These are phyloP conservation scores for Candida takata DNA, from an alignment of 805 yeast genomes.

Conservation along the genomic window DNA sequence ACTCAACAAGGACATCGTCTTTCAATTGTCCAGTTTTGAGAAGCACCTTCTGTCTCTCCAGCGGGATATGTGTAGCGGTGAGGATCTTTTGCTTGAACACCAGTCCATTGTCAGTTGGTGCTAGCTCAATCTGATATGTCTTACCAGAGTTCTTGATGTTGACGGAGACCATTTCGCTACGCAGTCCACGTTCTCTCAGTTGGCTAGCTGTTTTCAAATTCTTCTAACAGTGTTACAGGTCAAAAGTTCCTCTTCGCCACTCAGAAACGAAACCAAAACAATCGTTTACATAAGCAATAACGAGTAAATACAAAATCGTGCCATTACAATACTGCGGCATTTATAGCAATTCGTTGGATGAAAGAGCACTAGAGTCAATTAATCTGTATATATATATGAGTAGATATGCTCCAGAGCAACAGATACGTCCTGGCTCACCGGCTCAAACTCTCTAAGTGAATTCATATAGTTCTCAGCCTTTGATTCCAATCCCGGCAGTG, in stretches of 20 bases:
- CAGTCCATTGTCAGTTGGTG: conserved; percentile 32
- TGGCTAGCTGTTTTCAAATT: too few species aligned
- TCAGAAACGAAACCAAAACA: too few species aligned
- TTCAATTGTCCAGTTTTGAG: conserved; percentile 83
- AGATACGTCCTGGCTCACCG: conserved; percentile 2
- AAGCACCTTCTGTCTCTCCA: conserved; percentile 82
- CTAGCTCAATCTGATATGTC: conserved; percentile 40
- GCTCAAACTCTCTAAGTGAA: conserved; percentile 2
- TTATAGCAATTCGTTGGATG: too few species aligned
- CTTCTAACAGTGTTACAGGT: too few species aligned
- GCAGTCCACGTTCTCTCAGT: neutral
- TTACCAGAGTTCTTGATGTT: conserved; percentile 65
- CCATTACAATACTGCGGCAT: too few species aligned
- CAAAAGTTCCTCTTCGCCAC: too few species aligned
- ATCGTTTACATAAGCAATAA: too few species aligned
- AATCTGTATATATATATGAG: neutral
- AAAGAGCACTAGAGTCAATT: too few species aligned
- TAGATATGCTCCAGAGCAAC: conserved; percentile 8
- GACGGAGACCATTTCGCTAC: conserved; percentile 13
- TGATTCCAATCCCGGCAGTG: neutral
- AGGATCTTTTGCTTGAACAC: conserved; percentile 63
- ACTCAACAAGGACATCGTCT: conserved; percentile 40
- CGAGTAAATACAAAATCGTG: too few species aligned
- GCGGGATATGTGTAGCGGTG: conserved; percentile 74
- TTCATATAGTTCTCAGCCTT: conserved; percentile 5